These are phyloP conservation scores for Blastocystis sp. DNA, from an alignment of 352 stramenopile species.

Conservation along the genomic window DNA sequence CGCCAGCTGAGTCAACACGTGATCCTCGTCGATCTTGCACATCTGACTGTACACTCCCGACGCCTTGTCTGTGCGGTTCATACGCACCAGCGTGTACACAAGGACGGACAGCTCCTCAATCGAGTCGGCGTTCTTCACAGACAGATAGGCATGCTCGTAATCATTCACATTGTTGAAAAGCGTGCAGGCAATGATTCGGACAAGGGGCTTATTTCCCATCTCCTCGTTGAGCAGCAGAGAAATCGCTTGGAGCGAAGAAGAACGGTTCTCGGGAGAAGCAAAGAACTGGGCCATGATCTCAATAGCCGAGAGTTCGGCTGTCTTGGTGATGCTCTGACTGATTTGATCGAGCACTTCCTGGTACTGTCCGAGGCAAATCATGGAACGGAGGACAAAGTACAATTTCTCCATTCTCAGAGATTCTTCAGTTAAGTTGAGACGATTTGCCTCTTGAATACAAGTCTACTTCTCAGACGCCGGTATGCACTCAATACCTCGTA, in stretches of 20 bases:
- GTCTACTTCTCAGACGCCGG: not conserved
- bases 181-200: conserved; percentile 52
- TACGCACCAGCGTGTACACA: conserved; percentile 43
- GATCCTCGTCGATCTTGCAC: conserved; percentile 57
- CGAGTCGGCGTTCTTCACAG: conserved; percentile 41
- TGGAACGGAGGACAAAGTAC: conserved; percentile 34
- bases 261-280: not conserved
- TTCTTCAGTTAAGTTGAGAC: not conserved
- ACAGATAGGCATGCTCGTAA: conserved; percentile 49
- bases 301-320: not conserved
- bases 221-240: conserved; percentile 45
- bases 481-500: not conserved
- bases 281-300: conserved; percentile 38
- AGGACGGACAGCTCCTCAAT: conserved; percentile 56
- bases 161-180: conserved; percentile 61
- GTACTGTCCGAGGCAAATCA: conserved; percentile 32
- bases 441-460: conserved; percentile 53
- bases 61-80: conserved; percentile 38
- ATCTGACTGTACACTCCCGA: conserved; percentile 22
- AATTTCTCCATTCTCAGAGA: conserved; percentile 12
- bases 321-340: not conserved
- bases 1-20: conserved; percentile 29
- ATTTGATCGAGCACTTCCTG: conserved; percentile 2
- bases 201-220: not conserved
- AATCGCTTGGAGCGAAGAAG: not conserved